Percentiles rank a stretch among this genome's conserved stretches.
Conservation (phyloP, 129 eudicot genomes). For the Deinandra increscens region DNA sequence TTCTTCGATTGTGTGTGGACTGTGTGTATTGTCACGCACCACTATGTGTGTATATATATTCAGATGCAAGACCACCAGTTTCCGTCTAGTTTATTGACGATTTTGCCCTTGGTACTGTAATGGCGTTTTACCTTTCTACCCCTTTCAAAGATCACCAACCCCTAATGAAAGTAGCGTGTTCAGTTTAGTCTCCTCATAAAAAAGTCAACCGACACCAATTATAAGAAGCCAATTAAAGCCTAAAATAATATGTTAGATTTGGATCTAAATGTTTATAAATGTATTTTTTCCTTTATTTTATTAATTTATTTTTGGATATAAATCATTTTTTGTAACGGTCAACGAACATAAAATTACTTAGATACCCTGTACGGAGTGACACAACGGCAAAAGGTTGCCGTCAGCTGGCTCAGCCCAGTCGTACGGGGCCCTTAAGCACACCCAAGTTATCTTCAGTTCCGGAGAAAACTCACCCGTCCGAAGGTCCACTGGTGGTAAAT, state of each 20-base stretch:
- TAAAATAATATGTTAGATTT: conserved; percentile 29
- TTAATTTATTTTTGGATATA: not conserved
- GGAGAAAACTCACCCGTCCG: too few relatives aligned
- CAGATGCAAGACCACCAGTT: conserved; percentile 31
- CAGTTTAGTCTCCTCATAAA: conserved; percentile 20
- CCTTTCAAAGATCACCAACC: conserved; percentile 30
- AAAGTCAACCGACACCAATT: conserved; percentile 44
- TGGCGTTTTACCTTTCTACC: conserved; percentile 15
- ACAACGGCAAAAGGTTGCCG: too few relatives aligned
- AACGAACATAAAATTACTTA: too few relatives aligned
- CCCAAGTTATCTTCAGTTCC: too few relatives aligned
- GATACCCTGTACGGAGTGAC: too few relatives aligned
- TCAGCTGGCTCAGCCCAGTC: too few relatives aligned
- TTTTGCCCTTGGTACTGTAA: conserved; percentile 5
- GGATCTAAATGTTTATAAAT: conserved; percentile 19
- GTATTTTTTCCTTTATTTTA: not conserved
- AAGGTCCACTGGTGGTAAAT: too few relatives aligned
- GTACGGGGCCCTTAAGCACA: too few relatives aligned
- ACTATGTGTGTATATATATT: conserved; percentile 18
- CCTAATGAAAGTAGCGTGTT: conserved; percentile 32
- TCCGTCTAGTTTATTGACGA: conserved; percentile 16
- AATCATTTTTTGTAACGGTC: too few relatives aligned
- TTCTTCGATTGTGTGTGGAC: conserved; percentile 37
- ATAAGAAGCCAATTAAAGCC: conserved; percentile 26
- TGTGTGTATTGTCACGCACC: conserved; percentile 30